phyloP scores from a whole-genome alignment of 495 filamentous ascomycete genomes.

The Cudoniella acicularis region DNA sequence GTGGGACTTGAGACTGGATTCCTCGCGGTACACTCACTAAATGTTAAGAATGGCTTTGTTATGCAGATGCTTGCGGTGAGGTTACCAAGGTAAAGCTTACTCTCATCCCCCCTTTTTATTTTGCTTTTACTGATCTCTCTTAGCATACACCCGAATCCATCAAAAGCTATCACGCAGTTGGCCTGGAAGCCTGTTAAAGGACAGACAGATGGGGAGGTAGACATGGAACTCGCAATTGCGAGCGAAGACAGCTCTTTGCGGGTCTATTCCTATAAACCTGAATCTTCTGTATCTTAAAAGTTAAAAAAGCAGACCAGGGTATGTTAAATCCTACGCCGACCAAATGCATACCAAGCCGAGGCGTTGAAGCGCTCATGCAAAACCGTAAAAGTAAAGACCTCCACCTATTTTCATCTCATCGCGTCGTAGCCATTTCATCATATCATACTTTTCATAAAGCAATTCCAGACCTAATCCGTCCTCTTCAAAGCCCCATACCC shows the following conservation, averaged over 20 bases:
- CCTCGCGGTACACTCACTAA: constrained; percentile 40
- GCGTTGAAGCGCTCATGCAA: constrained; percentile 19
- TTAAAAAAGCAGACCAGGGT: constrained; percentile 3
- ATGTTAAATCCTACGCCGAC: constrained; percentile 26
- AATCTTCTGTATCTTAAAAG: constrained; percentile 4
- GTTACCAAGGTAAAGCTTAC: constrained; percentile 39
- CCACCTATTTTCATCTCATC: constrained; percentile 4
- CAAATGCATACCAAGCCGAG: constrained; percentile 6
- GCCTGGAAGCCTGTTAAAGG: constrained; percentile 61
- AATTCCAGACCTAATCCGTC: neutral
- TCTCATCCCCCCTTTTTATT: constrained; percentile 2
- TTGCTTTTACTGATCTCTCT: constrained; percentile 21
- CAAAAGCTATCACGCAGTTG: constrained; percentile 70
- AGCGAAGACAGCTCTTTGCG: constrained; percentile 81
- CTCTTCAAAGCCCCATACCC: constrained; percentile 77
- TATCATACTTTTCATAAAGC: neutral
- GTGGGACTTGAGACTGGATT: constrained; percentile 62
- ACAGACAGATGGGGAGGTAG: constrained; percentile 4
- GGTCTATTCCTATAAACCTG: constrained; percentile 53
- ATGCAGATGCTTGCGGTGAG: constrained; percentile 42
- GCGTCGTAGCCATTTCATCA: constrained; percentile 1
- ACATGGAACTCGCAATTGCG: constrained; percentile 43
- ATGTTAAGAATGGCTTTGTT: constrained; percentile 30
- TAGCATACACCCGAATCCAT: constrained; percentile 59
- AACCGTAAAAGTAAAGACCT: neutral